These are phyloP conservation scores for Microdochium nivale DNA, from an alignment of 2,329 filamentous ascomycete genomes.

Conservation along the genomic window DNA sequence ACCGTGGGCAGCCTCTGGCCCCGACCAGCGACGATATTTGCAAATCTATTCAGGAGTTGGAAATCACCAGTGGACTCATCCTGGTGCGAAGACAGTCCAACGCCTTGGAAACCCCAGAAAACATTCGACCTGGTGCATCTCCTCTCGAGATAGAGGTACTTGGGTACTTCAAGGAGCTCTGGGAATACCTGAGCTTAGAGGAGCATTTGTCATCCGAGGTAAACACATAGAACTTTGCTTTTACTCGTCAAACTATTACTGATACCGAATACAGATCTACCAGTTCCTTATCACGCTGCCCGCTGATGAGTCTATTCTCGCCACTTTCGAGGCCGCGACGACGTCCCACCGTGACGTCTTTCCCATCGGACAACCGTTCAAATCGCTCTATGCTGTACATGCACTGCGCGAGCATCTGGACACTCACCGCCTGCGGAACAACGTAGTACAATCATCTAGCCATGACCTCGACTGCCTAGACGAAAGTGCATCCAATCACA, in stretches of 20 bases:
- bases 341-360: slow-evolving; percentile 56
- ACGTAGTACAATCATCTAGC: slow-evolving; percentile 13
- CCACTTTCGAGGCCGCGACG: slow-evolving; percentile 44
- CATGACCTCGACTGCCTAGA: slow-evolving; percentile 12
- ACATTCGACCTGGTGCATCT: slow-evolving; percentile 42
- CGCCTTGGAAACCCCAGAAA: slow-evolving; percentile 28
- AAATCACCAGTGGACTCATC: slow-evolving; percentile 55
- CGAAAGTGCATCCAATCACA: slow-evolving; percentile 14
- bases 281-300: slow-evolving; percentile 64
- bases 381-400: slow-evolving; percentile 64
- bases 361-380: slow-evolving; percentile 60
- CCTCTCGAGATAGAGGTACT: slow-evolving; percentile 72
- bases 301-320: slow-evolving; percentile 52
- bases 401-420: slow-evolving; percentile 55
- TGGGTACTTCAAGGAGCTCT: slow-evolving; percentile 75
- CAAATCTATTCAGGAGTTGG: slow-evolving; percentile 59
- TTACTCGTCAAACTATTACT: slow-evolving; percentile 4
- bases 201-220: slow-evolving; percentile 62
- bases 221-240: slow-evolving; percentile 6
- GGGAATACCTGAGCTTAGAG: slow-evolving; percentile 68
- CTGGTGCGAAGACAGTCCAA: slow-evolving; percentile 54
- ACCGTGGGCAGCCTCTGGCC: slow-evolving; percentile 56
- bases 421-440: slow-evolving; percentile 21
- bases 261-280: slow-evolving; percentile 44
- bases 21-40: slow-evolving; percentile 50